phyloP scores from a whole-genome alignment of 1,139 yeast species.

The Kluyveromyces marxianus region DNA sequence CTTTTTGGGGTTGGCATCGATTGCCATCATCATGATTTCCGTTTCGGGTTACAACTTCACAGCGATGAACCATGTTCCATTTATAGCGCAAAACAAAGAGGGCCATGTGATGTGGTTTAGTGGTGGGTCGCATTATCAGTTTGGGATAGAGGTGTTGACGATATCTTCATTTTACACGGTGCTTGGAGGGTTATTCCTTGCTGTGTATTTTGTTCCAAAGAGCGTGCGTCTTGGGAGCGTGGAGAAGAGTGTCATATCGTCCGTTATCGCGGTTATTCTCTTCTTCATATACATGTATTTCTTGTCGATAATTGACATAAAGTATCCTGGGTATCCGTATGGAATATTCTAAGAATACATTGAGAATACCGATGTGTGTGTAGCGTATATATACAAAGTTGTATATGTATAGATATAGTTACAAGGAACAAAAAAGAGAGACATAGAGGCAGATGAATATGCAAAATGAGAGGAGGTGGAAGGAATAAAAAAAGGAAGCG shows the following conservation, averaged over 20 bases:
- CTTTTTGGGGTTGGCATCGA: slow-evolving; percentile 34
- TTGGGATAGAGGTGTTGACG: slow-evolving; percentile 56
- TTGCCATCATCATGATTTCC: slow-evolving; percentile 38
- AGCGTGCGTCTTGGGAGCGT: slow-evolving; percentile 12
- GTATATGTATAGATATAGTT: neutral
- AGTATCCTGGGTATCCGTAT: slow-evolving; percentile 36
- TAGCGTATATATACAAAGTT: neutral
- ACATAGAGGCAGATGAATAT: too few species aligned
- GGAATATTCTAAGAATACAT: slow-evolving; percentile 7
- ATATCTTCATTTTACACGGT: slow-evolving; percentile 43
- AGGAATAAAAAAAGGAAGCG: too few species aligned
- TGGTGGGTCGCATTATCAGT: slow-evolving; percentile 60
- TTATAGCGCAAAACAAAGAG: slow-evolving; percentile 44
- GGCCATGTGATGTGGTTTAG: slow-evolving; percentile 47
- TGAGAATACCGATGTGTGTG: too few species aligned
- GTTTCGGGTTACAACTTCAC: slow-evolving; percentile 61
- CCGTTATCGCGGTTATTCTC: slow-evolving; percentile 23
- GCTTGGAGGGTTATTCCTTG: slow-evolving; percentile 37
- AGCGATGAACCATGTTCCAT: slow-evolving; percentile 51
- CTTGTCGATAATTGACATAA: slow-evolving; percentile 32
- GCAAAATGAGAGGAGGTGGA: too few species aligned
- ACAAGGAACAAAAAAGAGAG: too few species aligned
- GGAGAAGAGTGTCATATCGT: slow-evolving; percentile 15
- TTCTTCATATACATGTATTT: slow-evolving; percentile 32
- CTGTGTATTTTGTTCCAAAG: slow-evolving; percentile 31